Evolutionary conservation across 208 protist genomes (phyloP), one percentile per base, ranked within the genome.

Genomic region (Leishmania mexicana): DNA sequence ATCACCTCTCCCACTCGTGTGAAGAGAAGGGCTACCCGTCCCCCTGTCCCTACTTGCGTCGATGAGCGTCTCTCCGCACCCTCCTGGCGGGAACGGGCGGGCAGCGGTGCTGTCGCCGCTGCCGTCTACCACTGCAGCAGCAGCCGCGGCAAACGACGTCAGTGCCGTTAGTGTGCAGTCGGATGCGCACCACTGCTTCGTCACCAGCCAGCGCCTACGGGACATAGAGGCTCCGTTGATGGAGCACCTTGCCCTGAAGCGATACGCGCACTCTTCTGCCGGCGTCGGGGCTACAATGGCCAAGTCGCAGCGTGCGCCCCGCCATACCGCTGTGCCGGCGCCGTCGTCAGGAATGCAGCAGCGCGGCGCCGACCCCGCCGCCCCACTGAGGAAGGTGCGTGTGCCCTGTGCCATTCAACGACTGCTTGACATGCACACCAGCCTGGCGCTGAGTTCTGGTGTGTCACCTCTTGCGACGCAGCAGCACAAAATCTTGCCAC

Each of bases 201-300:
- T 90, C 10, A 88, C 87, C 76, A 86, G 81, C 54, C 71, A 86
- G 78, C 90, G 95, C 42, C 86, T 97, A 71, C 89, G 93, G 71
- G 89, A 96, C 83, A 92, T 96, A 78, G 94, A 98, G 86, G 80
- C 81, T 17, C 85, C 92, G 38, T 62, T 80, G 65, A 87, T 95
- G 68, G 81, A 93, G 71, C 60, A 80, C 17, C 79, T 96, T 5
- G 89, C 89, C 4, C 74, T 86, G 86, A 85, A 93, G 78, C 85
- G 82, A 19, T 92, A 91, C 80, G 83, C 72, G 24, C 51, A 49
- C 58, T 62, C 76, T 11, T 64, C 28, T 45, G 64, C 64, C 60
- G 11, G 28, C 13, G 42, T 11, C 62, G 45, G 19, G 15, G 31
- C 45, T 15, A 13, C 51, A 17, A 45, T 35, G 58, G 2, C 38